Conservation (phyloP, 1,284 basidiomycete species). For the Malassezia globosa region DNA sequence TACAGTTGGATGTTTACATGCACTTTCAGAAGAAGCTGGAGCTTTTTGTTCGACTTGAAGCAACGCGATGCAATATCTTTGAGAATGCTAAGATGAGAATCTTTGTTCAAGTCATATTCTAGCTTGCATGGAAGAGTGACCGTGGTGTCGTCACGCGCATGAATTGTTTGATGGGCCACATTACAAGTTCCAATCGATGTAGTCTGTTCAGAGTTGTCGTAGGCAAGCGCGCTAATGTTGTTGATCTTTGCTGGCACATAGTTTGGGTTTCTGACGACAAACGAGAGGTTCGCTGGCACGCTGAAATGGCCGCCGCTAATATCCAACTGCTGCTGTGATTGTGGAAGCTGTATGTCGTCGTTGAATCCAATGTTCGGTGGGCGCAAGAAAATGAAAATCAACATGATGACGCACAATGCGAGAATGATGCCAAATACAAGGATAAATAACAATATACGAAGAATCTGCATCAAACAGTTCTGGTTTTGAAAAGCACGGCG, state of each 20-base stretch:
- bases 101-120: slow-evolving; percentile 57
- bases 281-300: slow-evolving; percentile 34
- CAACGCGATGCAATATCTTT: slow-evolving; percentile 61
- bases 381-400: slow-evolving; percentile 36
- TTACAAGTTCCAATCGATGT: slow-evolving; percentile 29
- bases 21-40: slow-evolving; percentile 5
- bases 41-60: slow-evolving; percentile 5
- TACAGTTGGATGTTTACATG: slow-evolving; percentile 5
- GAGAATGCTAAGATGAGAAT: slow-evolving; percentile 58
- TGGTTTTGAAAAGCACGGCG: slow-evolving; percentile 28
- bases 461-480: slow-evolving; percentile 28
- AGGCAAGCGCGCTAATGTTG: slow-evolving; percentile 26
- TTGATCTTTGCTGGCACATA: slow-evolving; percentile 35
- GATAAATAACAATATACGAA: slow-evolving; percentile 32
- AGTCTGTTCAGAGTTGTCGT: slow-evolving; percentile 22
- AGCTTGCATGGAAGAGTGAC: slow-evolving; percentile 72
- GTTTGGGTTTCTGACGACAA: slow-evolving; percentile 41
- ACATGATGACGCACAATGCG: slow-evolving; percentile 29
- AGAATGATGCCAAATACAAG: slow-evolving; percentile 32
- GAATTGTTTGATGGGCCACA: slow-evolving; percentile 55
- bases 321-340: neutral
- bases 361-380: slow-evolving; percentile 39
- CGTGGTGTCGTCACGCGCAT: slow-evolving; percentile 58
- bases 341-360: slow-evolving; percentile 12
- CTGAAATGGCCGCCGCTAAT: slow-evolving; percentile 24